Percentiles rank a stretch among this genome's conserved stretches.
Conservation (phyloP, 2,329 filamentous ascomycete species). For the Ophiostoma ulmi region DNA sequence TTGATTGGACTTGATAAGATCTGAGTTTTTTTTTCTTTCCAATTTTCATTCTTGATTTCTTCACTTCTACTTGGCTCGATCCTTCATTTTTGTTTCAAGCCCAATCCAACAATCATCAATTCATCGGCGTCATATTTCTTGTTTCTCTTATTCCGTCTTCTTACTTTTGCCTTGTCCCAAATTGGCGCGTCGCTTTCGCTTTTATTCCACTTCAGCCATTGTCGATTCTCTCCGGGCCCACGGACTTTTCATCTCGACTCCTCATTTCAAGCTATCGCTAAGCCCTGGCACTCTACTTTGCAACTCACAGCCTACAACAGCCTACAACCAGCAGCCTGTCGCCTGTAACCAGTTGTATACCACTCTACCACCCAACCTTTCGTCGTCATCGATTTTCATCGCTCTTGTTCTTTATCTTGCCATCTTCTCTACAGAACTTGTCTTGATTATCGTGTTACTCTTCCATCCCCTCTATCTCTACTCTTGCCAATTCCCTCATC, state of each 20-base stretch:
- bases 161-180: neutral
- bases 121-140: neutral
- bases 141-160: neutral
- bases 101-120: neutral
- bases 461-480: neutral
- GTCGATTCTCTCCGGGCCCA: neutral
- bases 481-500: neutral
- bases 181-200: neutral
- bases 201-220: constrained; percentile 7
- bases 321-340: neutral
- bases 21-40: neutral
- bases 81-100: neutral
- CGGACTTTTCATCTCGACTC: constrained; percentile 12
- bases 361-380: neutral
- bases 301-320: neutral
- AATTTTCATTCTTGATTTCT: neutral
- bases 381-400: constrained; percentile 9
- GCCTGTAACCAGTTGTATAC: neutral
- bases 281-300: neutral
- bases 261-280: constrained; percentile 8
- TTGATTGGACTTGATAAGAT: neutral
- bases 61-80: neutral
- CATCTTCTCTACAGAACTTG: neutral
- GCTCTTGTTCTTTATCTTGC: neutral
- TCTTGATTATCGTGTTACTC: neutral